phyloP scores from a whole-genome alignment of 2,329 filamentous ascomycete genomes.

The Fusarium oligoseptatum region DNA sequence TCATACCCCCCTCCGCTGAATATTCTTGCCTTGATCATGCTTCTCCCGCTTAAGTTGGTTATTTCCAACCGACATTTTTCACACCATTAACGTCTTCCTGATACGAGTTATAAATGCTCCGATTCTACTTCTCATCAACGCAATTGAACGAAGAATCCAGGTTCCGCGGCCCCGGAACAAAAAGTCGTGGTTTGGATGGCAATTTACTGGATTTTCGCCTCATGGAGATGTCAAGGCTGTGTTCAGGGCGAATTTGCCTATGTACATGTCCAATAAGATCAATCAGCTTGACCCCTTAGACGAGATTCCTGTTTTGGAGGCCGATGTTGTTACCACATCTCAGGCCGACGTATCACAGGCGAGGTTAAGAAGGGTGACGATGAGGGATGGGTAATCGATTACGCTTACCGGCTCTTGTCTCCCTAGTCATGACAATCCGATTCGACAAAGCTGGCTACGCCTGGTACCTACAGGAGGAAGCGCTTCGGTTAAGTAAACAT shows the following conservation, averaged over 20 bases:
- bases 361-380: not conserved
- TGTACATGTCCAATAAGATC: conserved; percentile 49
- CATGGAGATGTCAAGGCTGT: conserved; percentile 71
- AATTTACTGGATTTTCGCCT: conserved; percentile 62
- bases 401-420: no score
- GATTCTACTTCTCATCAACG: conserved; percentile 68
- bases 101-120: conserved; percentile 74
- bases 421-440: no score
- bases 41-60: conserved; percentile 74
- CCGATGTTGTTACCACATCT: conserved; percentile 45
- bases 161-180: conserved; percentile 48
- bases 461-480: not conserved
- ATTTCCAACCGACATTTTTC: conserved; percentile 74
- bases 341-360: conserved; percentile 36
- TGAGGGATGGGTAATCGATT: not conserved
- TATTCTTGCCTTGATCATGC: conserved; percentile 70
- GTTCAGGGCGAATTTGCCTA: conserved; percentile 69
- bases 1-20: conserved; percentile 78
- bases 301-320: conserved; percentile 48
- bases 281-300: conserved; percentile 49
- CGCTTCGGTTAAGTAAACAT: not conserved
- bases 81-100: conserved; percentile 75
- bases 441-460: no score
- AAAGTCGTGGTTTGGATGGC: conserved; percentile 45
- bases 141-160: conserved; percentile 68